Evolutionary conservation across 2,329 filamentous ascomycete genomes (phyloP), one percentile per base, ranked within the genome.

Genomic region (Fusarium domesticum): DNA sequence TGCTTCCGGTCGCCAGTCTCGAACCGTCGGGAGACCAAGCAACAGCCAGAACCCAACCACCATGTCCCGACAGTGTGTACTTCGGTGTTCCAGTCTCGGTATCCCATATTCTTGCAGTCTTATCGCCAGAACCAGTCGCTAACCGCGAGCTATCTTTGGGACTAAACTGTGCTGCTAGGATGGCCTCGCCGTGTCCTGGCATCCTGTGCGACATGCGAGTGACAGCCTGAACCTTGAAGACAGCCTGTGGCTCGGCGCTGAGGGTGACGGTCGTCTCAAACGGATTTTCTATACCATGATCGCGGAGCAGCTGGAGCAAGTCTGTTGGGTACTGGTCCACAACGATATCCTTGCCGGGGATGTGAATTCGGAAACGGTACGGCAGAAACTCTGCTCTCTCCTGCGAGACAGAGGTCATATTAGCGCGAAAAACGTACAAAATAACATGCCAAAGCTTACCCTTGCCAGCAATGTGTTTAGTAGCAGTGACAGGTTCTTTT

Each of bases 71-170:
- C 37, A 97, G 70, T 0, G 90, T 97, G 66, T 87, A 81, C 49
- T 89, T 80, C 0, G 91, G 90, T 10, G 90, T 96, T 37, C 91
- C 91, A 0, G 90, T 96, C 60, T 96, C 89, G 37, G 89, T 91
- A 61, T 98, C 91, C 89, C 89, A 96, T 70, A 97, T 85, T 44
- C 92, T 76, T 0, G 91, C 92, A 2, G 91, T 96, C 56, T 86
- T 86, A 62, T 98, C 93, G 36, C 93, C 93, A 49, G 86, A 89
- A 1, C 92, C 93, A 2, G 89, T 96, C 0, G 90, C 91, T 66
- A 96, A 78, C 46, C 84, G 78, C 10, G 83, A 82, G 18, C 87
- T 92, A 6, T 80, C 83, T 30, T 80, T 78, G 0, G 92, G 92
- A 1, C 87, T 93, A 67, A 96, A 97, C 31, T 91, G 83, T 3